Evolutionary conservation across 208 protist species (phyloP), one percentile per base, ranked within the genome.

Genomic region (Porcisia deanei): DNA sequence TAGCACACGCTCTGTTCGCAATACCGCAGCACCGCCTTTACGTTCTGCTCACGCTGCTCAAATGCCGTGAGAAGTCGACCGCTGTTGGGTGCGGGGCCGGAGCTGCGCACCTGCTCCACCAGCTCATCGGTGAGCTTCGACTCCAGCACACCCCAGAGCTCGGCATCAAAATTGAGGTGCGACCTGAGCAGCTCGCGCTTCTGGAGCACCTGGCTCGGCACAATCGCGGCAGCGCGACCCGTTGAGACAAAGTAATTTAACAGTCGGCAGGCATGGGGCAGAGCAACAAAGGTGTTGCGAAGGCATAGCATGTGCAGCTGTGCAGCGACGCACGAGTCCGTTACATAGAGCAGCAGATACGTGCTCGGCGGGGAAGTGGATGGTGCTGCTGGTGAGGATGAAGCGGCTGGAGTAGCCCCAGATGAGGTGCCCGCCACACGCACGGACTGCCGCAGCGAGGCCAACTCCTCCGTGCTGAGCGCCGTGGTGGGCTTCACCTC

Each of bases 1-100:
- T 96, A 93, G 70, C 83, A 73, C 76, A 96, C 92, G 57, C 85
- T 63, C 54, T 79, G 58, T 73, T 94, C 92, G 68, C 85, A 88
- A 78, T 91, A 96, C 18, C 79, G 78, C 58, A 96, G 76, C 59
- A 94, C 61, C 68, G 83, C 85, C 74, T 86, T 71, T 43, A 94
- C 77, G 30, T 83, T 77, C 72, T 85, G 80, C 71, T 86, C 73
- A 66, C 89, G 89, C 47, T 81, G 82, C 76, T 91, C 84, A 49
- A 75, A 77, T 14, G 83, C 79, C 12, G 86, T 88, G 70, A 91
- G 76, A 16, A 90, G 73, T 47, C 74, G 83, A 12, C 60, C 52
- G 37, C 25, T 47, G 22, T 6, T 41, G 37, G 5, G 53, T 30
- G 69, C 67, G 61, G 71, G 45, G 25, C 74, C 67, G 8, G 49